phyloP scores from a whole-genome alignment of 1,284 basidiomycete species.

The Lentinula novae-zelandiae region DNA sequence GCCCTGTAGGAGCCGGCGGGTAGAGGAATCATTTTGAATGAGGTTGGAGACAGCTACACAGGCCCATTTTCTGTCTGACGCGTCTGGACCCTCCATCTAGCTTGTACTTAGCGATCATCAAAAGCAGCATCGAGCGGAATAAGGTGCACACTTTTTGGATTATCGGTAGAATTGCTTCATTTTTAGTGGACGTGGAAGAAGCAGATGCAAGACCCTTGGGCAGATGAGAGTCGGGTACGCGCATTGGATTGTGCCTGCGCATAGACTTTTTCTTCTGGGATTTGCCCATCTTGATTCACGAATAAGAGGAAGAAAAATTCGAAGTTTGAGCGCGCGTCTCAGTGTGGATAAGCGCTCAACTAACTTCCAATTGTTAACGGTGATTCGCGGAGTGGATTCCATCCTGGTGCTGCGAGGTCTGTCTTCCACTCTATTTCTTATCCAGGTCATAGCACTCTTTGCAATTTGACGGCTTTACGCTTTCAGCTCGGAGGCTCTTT shows the following conservation, averaged over 20 bases:
- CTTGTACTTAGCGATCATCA: slow-evolving; percentile 11
- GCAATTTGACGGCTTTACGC: too few relatives aligned
- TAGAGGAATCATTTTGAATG: slow-evolving; percentile 84
- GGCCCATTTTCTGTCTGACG: slow-evolving; percentile 84
- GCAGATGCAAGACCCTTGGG: slow-evolving; percentile 74
- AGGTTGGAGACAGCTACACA: slow-evolving; percentile 89
- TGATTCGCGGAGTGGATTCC: too few relatives aligned
- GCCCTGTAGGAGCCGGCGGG: slow-evolving; percentile 82
- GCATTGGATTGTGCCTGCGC: slow-evolving; percentile 86
- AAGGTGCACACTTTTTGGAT: slow-evolving; percentile 70
- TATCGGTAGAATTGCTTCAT: slow-evolving; percentile 77
- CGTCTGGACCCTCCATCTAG: slow-evolving; percentile 73
- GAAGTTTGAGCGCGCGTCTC: not conserved
- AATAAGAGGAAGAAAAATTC: not conserved
- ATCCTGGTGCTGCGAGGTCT: too few relatives aligned
- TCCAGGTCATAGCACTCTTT: too few relatives aligned
- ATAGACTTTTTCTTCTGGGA: slow-evolving; percentile 78
- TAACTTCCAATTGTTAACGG: not conserved
- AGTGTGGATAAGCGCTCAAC: not conserved
- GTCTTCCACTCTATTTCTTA: too few relatives aligned
- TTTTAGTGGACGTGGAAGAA: slow-evolving; percentile 68
- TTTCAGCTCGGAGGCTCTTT: too few relatives aligned
- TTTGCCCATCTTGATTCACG: slow-evolving; percentile 68
- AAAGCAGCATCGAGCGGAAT: not conserved
- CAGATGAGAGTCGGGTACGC: slow-evolving; percentile 87